phyloP scores from a whole-genome alignment of 2,329 filamentous ascomycete species.

The Corynespora cassiicola region DNA sequence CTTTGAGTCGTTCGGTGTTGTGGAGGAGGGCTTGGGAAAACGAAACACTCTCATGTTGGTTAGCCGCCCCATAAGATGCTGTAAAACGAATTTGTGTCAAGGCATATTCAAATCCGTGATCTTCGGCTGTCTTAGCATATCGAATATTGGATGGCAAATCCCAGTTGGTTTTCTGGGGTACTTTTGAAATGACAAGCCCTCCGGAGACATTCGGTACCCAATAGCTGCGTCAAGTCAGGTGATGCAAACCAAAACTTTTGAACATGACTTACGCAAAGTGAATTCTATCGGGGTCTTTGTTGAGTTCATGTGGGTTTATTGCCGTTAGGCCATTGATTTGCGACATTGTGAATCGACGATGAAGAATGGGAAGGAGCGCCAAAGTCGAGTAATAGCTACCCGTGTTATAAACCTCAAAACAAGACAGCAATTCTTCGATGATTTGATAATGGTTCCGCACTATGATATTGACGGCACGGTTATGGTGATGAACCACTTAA shows the following conservation, averaged over 20 bases:
- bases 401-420: no score
- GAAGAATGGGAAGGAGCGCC: no score
- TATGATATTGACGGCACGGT: no score
- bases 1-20: constrained; percentile 55
- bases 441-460: no score
- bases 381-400: no score
- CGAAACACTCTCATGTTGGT: constrained; percentile 61
- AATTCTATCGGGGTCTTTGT: constrained; percentile 51
- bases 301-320: constrained; percentile 40
- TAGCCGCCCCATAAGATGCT: constrained; percentile 55
- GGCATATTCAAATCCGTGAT: constrained; percentile 59
- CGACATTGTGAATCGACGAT: constrained; percentile 8
- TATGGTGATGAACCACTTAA: no score
- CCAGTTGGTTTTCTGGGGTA: constrained; percentile 58
- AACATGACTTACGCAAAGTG: constrained; percentile 49
- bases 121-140: constrained; percentile 58
- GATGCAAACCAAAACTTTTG: neutral
- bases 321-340: constrained; percentile 28
- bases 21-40: constrained; percentile 58
- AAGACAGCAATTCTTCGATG: no score
- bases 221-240: constrained; percentile 43
- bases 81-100: constrained; percentile 62
- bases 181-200: constrained; percentile 60
- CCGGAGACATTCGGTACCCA: constrained; percentile 64
- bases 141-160: constrained; percentile 56